Conservation (phyloP, 1,284 basidiomycete genomes). For the Microbotryomycetes sp. region DNA sequence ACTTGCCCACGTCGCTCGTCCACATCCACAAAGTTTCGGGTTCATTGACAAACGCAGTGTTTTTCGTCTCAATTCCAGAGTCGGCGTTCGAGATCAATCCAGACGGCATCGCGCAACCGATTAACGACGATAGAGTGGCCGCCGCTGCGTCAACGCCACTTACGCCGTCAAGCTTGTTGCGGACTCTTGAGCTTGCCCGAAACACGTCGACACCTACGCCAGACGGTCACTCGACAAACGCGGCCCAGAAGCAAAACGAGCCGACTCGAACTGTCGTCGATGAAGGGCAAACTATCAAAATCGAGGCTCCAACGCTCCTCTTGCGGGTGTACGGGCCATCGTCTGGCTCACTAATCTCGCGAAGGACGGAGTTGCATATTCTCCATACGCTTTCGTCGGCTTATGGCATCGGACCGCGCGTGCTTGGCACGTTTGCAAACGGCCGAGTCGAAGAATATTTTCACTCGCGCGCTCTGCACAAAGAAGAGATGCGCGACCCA, state of each 20-base stretch:
- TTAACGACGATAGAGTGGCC: background rate
- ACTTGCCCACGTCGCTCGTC: slow-evolving; percentile 22
- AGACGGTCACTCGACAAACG: background rate
- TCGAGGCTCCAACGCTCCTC: slow-evolving; percentile 57
- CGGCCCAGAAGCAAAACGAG: background rate
- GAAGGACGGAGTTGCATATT: slow-evolving; percentile 71
- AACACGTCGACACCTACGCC: slow-evolving; percentile 13
- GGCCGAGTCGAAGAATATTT: slow-evolving; percentile 91
- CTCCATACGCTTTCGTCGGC: slow-evolving; percentile 77
- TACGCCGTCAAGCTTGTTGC: slow-evolving; percentile 12
- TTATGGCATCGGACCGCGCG: slow-evolving; percentile 79
- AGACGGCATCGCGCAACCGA: background rate
- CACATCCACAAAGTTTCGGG: slow-evolving; percentile 49
- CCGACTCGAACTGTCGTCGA: background rate
- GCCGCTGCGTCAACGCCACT: background rate
- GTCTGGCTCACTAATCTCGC: slow-evolving; percentile 74
- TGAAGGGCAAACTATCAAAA: background rate
- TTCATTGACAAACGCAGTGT: slow-evolving; percentile 86
- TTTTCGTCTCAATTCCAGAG: slow-evolving; percentile 62
- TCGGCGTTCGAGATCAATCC: slow-evolving; percentile 9
- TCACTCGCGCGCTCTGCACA: slow-evolving; percentile 68
- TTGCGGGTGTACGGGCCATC: slow-evolving; percentile 84
- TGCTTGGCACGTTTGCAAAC: slow-evolving; percentile 88
- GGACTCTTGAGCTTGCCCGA: slow-evolving; percentile 19
- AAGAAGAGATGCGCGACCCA: slow-evolving; percentile 66